A percentile compares a stretch with the other conserved stretches of the same genome.
Evolutionary conservation across 306 rosid species (phyloP).

Genomic region (Medicago lupulina): DNA sequence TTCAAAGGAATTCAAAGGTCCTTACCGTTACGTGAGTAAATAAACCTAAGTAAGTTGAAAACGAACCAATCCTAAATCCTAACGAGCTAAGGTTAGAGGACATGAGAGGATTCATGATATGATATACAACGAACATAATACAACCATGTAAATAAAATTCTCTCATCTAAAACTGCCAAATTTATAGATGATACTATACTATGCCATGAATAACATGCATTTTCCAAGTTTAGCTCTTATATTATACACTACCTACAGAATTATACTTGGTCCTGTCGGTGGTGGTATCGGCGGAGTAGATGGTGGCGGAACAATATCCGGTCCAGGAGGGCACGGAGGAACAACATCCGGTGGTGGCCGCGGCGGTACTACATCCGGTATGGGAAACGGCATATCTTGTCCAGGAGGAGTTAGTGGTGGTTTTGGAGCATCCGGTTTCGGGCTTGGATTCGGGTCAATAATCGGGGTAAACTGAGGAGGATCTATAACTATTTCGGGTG

Average conservation of each 20-base stretch:
- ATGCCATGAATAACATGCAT: not conserved
- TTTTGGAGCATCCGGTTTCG: constrained; percentile 51
- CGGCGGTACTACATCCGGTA: constrained; percentile 50
- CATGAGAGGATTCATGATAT: too few species aligned
- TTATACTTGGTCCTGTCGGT: constrained; percentile 39
- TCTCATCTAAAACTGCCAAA: not conserved
- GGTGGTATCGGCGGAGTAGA: constrained; percentile 48
- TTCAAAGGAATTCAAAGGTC: too few species aligned
- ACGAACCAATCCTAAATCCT: too few species aligned
- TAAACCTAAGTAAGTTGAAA: too few species aligned
- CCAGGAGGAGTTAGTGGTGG: constrained; percentile 55
- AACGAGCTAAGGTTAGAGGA: too few species aligned
- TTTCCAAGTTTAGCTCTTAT: not conserved
- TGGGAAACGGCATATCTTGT: constrained; percentile 43
- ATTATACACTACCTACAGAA: not conserved
- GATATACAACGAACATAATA: too few species aligned
- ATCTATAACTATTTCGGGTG: constrained; percentile 45
- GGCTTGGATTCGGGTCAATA: constrained; percentile 43
- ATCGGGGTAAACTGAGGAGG: constrained; percentile 46
- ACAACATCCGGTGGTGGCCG: constrained; percentile 49
- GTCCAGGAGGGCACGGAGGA: constrained; percentile 59
- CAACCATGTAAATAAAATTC: too few species aligned
- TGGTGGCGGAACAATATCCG: constrained; percentile 61
- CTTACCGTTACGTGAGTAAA: too few species aligned
- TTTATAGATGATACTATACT: not conserved